Conservation (phyloP, 1,284 basidiomycete species). For the Caloboletus inedulis region DNA sequence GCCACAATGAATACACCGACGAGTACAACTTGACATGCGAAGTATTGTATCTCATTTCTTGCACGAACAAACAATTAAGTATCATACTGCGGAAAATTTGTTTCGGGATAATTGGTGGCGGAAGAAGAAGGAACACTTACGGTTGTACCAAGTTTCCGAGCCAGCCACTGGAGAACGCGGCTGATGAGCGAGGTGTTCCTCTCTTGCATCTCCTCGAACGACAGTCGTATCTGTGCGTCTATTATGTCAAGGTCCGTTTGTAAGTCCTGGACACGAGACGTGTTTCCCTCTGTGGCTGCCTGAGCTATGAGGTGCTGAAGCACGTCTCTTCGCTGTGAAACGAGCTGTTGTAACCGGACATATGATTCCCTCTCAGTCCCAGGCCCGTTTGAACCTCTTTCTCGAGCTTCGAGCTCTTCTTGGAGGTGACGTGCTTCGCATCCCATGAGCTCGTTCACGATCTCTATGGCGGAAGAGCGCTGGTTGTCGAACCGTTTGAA, state of each 20-base stretch:
- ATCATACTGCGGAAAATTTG: background rate
- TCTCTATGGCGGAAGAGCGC: background rate
- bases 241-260: background rate
- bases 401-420: slow-evolving; percentile 2
- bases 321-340: background rate
- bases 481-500: slow-evolving; percentile 5
- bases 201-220: background rate
- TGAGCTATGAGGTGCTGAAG: slow-evolving; percentile 2
- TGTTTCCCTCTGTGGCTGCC: background rate
- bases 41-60: background rate
- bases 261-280: background rate
- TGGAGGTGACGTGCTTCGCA: background rate
- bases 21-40: background rate
- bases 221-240: background rate
- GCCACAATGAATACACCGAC: background rate
- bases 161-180: slow-evolving; percentile 7
- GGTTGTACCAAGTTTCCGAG: background rate
- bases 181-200: background rate
- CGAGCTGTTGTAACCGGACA: background rate
- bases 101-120: background rate
- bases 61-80: background rate
- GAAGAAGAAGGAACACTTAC: background rate
- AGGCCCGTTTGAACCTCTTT: background rate
- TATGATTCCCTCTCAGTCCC: background rate
- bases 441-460: background rate